Base-by-base conservation (phyloP, 176 grass and related monocot species). In the Paspalum vaginatum region DNA sequence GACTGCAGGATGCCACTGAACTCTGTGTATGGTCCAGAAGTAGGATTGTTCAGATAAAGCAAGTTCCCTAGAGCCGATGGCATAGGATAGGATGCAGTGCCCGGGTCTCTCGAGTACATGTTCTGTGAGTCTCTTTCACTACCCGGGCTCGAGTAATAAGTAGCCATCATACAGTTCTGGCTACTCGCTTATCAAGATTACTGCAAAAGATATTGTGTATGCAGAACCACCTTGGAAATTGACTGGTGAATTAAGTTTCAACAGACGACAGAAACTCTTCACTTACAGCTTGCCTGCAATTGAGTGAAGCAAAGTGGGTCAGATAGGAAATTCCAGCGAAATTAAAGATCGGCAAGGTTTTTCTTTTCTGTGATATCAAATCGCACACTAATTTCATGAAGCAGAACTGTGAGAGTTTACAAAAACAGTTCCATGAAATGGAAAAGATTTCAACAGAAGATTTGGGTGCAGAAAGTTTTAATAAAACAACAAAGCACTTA, bases 111-210 rank as follows among this genome's bases (percentile, higher is more conserved):
- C 0, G 83, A 78, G 39, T 89, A 89, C 74, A 89, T 86, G 79
- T 77, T 84, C 70, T 89, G 83, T 41, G 87, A 84, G 51, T 93
- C 91, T 56, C 93, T 93, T 82, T 96, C 86, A 32, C 87, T 89
- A 11, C 86, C 82, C 10, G 91, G 88, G 84, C 79, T 96, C 27
- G 87, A 87, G 77, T 88, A 99, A 74, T 93, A 99, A 76, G 88
- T 91, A 9, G 93, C 89, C 93, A 96, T 99, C 49, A 61, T 61
- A 15, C 47, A 70, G 42, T 49, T 69, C 18, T 39, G 25, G 51
- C n/a, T 5, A 7, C 54, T 71, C 41, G 12, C 57, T 18, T 39
- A 27, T 76, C 7, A 62, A 82, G 72, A 20, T 72, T 65, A 43
- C 87, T 52, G 41, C 32, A 57, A 66, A 17, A 64, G 65, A 42